Percentiles rank a stretch among this genome's conserved stretches.
These are phyloP conservation scores for Physaria fendleri DNA, from an alignment of 345 rosid species.

Conservation along the genomic window DNA sequence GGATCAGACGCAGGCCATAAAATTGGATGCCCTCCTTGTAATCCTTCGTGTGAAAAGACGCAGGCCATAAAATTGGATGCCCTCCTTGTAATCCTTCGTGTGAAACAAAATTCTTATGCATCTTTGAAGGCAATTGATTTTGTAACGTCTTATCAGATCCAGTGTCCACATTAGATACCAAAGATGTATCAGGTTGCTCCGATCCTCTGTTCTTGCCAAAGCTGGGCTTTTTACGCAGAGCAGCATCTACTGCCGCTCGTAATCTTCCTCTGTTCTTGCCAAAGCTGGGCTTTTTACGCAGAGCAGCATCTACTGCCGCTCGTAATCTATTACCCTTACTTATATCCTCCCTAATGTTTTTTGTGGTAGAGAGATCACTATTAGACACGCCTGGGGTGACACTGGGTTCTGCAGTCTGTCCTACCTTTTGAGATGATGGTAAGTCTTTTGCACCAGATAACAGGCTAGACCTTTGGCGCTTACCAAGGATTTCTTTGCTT, in stretches of 20 bases:
- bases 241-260: conserved; percentile 79
- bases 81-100: conserved; percentile 43
- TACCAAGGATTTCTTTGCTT: too few species aligned
- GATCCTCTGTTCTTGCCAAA: conserved; percentile 47
- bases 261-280: conserved; percentile 59
- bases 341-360: conserved; percentile 42
- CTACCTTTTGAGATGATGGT: conserved; percentile 40
- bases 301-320: too few species aligned
- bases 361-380: conserved; percentile 42
- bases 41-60: conserved; percentile 40
- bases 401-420: conserved; percentile 51
- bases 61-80: conserved; percentile 26
- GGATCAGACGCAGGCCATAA: conserved; percentile 33
- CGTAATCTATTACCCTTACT: too few species aligned
- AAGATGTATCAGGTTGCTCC: conserved; percentile 45
- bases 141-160: conserved; percentile 36
- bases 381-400: conserved; percentile 38
- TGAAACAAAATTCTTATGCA: conserved; percentile 32
- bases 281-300: too few species aligned
- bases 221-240: conserved; percentile 71
- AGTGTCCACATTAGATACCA: conserved; percentile 37
- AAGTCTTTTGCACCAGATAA: conserved; percentile 38
- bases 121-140: conserved; percentile 43
- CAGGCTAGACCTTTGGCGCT: conserved; percentile 41
- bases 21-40: conserved; percentile 36